A percentile compares a stretch with the other conserved stretches of the same genome.
Evolutionary conservation across 1,139 yeast genomes (phyloP).

Genomic region (Lodderomyces beijingensis): DNA sequence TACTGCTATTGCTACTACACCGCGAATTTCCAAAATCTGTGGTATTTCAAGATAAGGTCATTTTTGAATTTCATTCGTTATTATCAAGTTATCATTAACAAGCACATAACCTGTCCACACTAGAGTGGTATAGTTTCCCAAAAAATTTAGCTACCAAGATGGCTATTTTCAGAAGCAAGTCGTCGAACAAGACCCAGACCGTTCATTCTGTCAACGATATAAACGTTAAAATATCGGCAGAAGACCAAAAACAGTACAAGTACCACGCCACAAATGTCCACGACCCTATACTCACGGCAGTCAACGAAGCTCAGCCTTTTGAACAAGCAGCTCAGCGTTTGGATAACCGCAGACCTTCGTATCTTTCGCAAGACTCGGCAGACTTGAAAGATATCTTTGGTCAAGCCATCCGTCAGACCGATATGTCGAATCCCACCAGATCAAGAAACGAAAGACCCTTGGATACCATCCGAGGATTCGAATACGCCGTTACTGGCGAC

Average conservation of each 20-base stretch:
- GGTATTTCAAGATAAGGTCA: too few relatives aligned
- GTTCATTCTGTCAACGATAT: constrained; percentile 12
- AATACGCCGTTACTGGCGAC: constrained; percentile 90
- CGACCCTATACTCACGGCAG: constrained; percentile 87
- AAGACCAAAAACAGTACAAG: constrained; percentile 34
- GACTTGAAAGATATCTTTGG: constrained; percentile 82
- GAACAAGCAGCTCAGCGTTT: constrained; percentile 59
- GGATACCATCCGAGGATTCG: constrained; percentile 90
- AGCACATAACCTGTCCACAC: too few relatives aligned
- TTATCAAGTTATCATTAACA: too few relatives aligned
- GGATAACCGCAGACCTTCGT: constrained; percentile 35
- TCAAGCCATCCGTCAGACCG: constrained; percentile 65
- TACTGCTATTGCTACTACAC: too few relatives aligned
- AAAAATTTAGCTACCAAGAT: too few relatives aligned
- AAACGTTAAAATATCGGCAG: constrained; percentile 36
- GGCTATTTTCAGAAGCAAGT: constrained; percentile 42
- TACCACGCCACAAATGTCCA: constrained; percentile 60
- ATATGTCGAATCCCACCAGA: constrained; percentile 88
- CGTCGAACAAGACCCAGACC: constrained; percentile 13
- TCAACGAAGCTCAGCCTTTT: constrained; percentile 93
- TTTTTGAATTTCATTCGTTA: too few relatives aligned
- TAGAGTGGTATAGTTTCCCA: too few relatives aligned
- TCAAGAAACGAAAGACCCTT: constrained; percentile 90
- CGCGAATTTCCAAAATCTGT: too few relatives aligned
- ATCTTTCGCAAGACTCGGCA: constrained; percentile 36